Evolutionary conservation across 1,284 basidiomycete species (phyloP).

Genomic region (Marasmius tenuissimus): DNA sequence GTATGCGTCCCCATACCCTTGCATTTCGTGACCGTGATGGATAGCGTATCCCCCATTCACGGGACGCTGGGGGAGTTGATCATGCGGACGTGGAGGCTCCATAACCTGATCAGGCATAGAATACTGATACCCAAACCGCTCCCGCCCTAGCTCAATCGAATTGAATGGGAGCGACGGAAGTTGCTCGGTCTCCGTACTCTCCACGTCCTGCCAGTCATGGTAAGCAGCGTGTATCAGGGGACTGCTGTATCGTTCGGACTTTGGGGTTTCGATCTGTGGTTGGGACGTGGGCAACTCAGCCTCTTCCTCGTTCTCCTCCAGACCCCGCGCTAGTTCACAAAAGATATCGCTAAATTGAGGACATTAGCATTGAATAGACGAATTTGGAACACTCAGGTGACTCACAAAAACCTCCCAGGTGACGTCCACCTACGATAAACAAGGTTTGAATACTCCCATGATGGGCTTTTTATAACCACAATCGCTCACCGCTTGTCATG

Average conservation of each 20-base stretch:
- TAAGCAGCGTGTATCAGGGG: not conserved
- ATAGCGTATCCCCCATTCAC: too few species aligned
- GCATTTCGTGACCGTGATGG: too few species aligned
- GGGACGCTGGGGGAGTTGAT: not conserved
- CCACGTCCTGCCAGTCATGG: not conserved
- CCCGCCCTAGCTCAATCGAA: not conserved
- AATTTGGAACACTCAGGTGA: not conserved
- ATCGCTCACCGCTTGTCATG: conserved; percentile 7
- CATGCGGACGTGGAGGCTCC: not conserved
- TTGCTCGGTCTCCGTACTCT: not conserved
- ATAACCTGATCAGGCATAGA: not conserved
- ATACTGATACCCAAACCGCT: not conserved
- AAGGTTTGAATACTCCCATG: not conserved
- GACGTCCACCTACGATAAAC: conserved; percentile 7
- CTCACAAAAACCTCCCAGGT: conserved; percentile 14
- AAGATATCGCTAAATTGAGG: conserved; percentile 9
- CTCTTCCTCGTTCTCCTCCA: not conserved
- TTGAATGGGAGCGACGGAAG: not conserved
- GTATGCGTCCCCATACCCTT: too few species aligned
- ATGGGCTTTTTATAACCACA: not conserved
- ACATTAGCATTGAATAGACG: not conserved
- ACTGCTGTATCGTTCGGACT: not conserved
- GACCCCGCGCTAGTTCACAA: conserved; percentile 7
- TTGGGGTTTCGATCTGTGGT: too few species aligned
- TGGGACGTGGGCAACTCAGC: not conserved